phyloP scores from a whole-genome alignment of 495 filamentous ascomycete genomes.

The Podospora anserina region DNA sequence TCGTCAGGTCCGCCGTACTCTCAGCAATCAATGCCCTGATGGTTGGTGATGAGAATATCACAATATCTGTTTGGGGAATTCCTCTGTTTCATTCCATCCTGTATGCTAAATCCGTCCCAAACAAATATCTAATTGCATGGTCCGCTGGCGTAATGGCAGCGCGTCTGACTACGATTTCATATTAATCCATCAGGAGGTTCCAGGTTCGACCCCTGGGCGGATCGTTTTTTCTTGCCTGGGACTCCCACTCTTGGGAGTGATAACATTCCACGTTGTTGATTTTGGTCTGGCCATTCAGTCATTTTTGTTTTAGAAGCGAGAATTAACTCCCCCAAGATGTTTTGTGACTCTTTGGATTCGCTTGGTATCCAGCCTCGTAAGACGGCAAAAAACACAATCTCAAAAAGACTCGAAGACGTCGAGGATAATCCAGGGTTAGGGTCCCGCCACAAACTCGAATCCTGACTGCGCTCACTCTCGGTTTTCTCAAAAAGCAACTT shows the following conservation, averaged over 20 bases:
- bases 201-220: constrained; percentile 15
- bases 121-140: not conserved
- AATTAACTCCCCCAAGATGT: too few species aligned
- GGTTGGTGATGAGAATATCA: too few species aligned
- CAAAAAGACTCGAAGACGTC: too few species aligned
- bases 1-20: too few species aligned
- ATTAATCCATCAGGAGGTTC: constrained; percentile 8
- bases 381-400: too few species aligned
- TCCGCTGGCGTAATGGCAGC: constrained; percentile 15
- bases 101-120: not conserved
- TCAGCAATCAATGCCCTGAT: too few species aligned
- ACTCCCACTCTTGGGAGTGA: not conserved
- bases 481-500: not conserved
- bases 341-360: too few species aligned
- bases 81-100: not conserved
- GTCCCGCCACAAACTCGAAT: not conserved
- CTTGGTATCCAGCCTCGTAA: too few species aligned
- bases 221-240: constrained; percentile 2
- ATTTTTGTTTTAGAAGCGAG: too few species aligned
- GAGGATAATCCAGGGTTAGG: not conserved
- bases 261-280: not conserved
- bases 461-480: not conserved
- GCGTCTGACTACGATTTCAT: constrained; percentile 12
- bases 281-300: too few species aligned
- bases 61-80: too few species aligned